Evolutionary conservation across 441 rosid genomes (phyloP).

Genomic region (Corymbia citriodora): DNA sequence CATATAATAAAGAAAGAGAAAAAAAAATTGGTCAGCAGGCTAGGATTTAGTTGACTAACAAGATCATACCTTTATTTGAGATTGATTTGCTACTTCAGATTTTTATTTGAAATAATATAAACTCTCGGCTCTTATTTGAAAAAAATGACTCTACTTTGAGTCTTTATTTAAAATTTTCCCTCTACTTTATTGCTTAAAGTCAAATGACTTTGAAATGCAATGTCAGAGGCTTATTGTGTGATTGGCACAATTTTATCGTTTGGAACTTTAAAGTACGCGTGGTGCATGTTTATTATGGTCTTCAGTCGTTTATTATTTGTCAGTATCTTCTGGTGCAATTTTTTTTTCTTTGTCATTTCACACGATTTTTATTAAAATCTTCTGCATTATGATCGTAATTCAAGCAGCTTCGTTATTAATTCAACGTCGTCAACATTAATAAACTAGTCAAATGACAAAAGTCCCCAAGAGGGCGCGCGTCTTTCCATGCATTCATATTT

Average conservation of each 20-base stretch:
- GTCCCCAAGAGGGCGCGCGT: background rate
- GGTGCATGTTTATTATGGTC: background rate
- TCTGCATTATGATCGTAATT: background rate
- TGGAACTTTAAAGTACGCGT: background rate
- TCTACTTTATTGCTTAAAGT: background rate
- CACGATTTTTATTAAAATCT: background rate
- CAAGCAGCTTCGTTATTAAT: background rate
- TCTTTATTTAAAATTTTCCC: too few species aligned
- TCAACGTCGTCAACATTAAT: background rate
- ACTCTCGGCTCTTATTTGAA: too few species aligned
- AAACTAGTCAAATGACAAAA: background rate
- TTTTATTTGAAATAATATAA: too few species aligned
- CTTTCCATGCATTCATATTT: background rate
- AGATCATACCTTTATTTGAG: too few species aligned
- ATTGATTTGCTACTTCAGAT: too few species aligned
- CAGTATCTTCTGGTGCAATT: background rate
- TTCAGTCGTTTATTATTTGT: background rate
- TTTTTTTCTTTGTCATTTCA: background rate
- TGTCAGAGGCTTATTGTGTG: background rate
- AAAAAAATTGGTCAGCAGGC: too few species aligned
- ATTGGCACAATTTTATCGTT: background rate
- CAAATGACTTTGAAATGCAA: background rate
- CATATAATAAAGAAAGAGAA: too few species aligned
- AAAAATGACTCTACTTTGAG: too few species aligned
- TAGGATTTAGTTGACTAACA: too few species aligned